These are phyloP conservation scores for Aspergillus quadricinctus DNA, from an alignment of 2,329 filamentous ascomycete genomes.

Conservation along the genomic window DNA sequence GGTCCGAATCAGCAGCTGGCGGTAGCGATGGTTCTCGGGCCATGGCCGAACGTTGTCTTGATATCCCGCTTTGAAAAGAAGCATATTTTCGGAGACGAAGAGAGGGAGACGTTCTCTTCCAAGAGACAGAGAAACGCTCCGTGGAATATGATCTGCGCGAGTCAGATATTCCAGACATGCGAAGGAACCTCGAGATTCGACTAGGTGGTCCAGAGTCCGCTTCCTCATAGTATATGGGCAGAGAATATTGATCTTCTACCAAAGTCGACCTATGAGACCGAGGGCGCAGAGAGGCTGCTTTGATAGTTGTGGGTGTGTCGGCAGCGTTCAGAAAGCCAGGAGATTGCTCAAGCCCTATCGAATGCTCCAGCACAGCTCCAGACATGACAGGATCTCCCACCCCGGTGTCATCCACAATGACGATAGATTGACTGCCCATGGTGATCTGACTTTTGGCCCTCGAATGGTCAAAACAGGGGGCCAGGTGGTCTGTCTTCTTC, in stretches of 20 bases:
- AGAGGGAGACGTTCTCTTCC: constrained; percentile 28
- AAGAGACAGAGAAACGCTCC: constrained; percentile 19
- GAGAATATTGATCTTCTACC: constrained; percentile 23
- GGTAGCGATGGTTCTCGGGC: constrained; percentile 18
- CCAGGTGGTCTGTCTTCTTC: neutral
- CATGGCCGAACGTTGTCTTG: constrained; percentile 24
- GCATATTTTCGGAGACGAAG: constrained; percentile 42
- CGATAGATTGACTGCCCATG: constrained; percentile 79
- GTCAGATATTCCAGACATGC: constrained; percentile 14
- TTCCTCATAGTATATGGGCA: constrained; percentile 28
- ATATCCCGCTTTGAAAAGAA: constrained; percentile 42
- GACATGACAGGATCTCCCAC: constrained; percentile 37
- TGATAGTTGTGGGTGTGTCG: constrained; percentile 9
- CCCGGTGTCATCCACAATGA: constrained; percentile 70
- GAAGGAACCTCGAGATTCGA: constrained; percentile 12
- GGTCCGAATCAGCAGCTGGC: constrained; percentile 14
- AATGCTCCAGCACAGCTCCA: constrained; percentile 26
- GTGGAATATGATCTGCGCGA: constrained; percentile 26
- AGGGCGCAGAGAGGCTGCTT: constrained; percentile 13
- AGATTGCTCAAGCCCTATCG: constrained; percentile 9
- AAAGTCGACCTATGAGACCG: constrained; percentile 20
- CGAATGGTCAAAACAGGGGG: constrained; percentile 13
- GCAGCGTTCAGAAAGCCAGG: constrained; percentile 14
- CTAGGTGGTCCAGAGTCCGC: constrained; percentile 7
- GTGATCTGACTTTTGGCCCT: constrained; percentile 58